A percentile compares a stretch with the other conserved stretches of the same genome.
Evolutionary conservation across 164 flowering plant genomes (phyloP).

Genomic region (Pachysandra terminalis): DNA sequence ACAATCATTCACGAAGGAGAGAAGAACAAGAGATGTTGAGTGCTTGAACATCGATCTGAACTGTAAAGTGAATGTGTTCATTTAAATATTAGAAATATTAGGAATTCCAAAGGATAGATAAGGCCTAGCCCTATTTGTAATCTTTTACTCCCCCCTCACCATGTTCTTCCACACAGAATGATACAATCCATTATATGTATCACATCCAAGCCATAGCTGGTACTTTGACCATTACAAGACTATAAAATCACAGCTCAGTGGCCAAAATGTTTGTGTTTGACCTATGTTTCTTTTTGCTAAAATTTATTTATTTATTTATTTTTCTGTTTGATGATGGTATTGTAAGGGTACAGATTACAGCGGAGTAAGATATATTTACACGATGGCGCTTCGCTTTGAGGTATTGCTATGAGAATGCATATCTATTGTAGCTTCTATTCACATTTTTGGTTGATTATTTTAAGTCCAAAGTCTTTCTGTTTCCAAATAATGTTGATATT

Average conservation of each 20-base stretch:
- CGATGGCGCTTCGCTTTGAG: slow-evolving; percentile 58
- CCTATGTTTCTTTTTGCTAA: not conserved
- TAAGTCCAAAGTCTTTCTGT: too few species aligned
- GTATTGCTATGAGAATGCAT: slow-evolving; percentile 11
- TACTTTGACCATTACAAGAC: not conserved
- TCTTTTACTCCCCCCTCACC: not conserved
- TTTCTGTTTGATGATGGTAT: not conserved
- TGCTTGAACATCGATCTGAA: too few species aligned
- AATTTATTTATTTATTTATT: not conserved
- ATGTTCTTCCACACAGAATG: too few species aligned
- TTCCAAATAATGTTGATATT: not conserved
- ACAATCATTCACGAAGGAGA: too few species aligned
- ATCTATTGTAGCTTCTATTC: not conserved
- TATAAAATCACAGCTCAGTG: not conserved
- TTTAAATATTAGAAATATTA: too few species aligned
- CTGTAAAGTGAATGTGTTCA: too few species aligned
- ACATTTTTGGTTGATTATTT: not conserved
- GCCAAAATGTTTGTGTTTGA: not conserved
- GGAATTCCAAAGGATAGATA: too few species aligned
- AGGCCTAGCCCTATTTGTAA: too few species aligned
- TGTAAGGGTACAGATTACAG: not conserved
- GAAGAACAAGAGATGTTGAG: too few species aligned
- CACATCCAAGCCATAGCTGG: not conserved
- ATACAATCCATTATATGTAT: not conserved
- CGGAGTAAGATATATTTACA: not conserved